These are phyloP conservation scores for Prinsepia uniflora DNA, from an alignment of 306 rosid species.

Conservation along the genomic window DNA sequence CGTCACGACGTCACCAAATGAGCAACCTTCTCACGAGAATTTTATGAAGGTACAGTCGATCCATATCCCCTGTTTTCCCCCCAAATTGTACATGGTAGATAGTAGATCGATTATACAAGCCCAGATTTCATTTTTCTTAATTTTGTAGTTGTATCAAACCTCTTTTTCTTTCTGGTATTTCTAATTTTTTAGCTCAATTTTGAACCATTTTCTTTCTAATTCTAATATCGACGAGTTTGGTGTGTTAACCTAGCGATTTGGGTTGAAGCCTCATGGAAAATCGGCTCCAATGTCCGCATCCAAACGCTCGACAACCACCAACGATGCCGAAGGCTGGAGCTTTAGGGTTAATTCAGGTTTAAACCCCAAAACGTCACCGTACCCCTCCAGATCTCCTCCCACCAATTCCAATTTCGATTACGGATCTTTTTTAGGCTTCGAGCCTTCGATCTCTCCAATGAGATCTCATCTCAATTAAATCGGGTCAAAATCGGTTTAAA, in stretches of 20 bases:
- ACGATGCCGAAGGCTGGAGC: conserved; percentile 9
- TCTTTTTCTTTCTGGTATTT: background rate
- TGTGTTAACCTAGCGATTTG: conserved; percentile 67
- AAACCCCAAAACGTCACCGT: conserved; percentile 35
- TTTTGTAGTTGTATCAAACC: background rate
- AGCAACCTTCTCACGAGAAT: no score
- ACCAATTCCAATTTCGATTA: conserved; percentile 29
- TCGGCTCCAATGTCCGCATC: conserved; percentile 82
- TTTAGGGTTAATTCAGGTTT: conserved; percentile 32
- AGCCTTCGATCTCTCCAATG: no score
- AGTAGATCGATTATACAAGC: conserved; percentile 1
- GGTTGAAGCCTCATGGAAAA: conserved; percentile 85
- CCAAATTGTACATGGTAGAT: background rate
- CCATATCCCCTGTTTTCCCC: background rate
- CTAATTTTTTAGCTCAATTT: conserved; percentile 8
- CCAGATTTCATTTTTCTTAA: background rate
- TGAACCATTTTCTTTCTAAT: background rate
- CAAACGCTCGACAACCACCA: conserved; percentile 30
- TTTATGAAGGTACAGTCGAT: no score
- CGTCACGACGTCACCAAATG: no score
- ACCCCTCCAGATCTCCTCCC: conserved; percentile 36
- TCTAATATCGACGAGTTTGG: conserved; percentile 79
- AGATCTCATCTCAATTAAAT: no score
- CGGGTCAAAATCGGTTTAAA: no score
- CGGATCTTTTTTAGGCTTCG: conserved; percentile 23